Percentiles rank a stretch among this genome's conserved stretches.
phyloP scores from a whole-genome alignment of 352 stramenopile genomes.

The Phytophthora megakarya region DNA sequence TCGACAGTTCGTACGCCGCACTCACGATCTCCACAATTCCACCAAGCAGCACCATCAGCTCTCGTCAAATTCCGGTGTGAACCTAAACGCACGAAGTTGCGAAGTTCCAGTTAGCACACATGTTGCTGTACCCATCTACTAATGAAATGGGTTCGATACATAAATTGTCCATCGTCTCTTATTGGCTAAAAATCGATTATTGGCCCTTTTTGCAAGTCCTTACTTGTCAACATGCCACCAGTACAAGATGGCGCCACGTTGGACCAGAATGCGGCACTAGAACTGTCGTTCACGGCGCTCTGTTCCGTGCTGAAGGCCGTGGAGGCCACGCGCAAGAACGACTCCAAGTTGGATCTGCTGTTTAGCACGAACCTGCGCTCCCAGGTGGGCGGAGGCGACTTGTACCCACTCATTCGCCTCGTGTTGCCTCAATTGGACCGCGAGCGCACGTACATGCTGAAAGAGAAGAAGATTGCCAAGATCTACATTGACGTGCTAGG shows the following conservation, averaged over 20 bases:
- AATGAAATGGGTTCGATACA: neutral
- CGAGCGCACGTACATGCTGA: constrained; percentile 87
- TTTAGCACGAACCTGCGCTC: constrained; percentile 71
- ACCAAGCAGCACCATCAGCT: constrained; percentile 25
- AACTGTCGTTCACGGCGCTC: constrained; percentile 71
- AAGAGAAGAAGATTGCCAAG: constrained; percentile 87
- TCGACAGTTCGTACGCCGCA: constrained; percentile 66
- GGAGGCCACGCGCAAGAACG: constrained; percentile 72
- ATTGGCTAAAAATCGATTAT: constrained; percentile 24
- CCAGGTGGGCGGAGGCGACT: constrained; percentile 54
- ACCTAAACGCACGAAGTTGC: no score
- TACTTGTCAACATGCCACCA: constrained; percentile 6
- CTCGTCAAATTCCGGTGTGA: neutral
- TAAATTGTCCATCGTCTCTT: no score
- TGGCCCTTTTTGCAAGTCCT: constrained; percentile 5
- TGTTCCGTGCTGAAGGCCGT: constrained; percentile 76
- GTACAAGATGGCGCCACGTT: neutral
- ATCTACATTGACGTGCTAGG: constrained; percentile 78
- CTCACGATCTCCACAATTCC: constrained; percentile 44
- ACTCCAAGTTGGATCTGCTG: constrained; percentile 76
- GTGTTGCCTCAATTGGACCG: constrained; percentile 82
- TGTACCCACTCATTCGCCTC: constrained; percentile 79
- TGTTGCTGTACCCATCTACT: no score
- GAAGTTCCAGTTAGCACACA: no score
- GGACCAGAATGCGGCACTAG: constrained; percentile 34